A percentile compares a stretch with the other conserved stretches of the same genome.
These are phyloP conservation scores for Rhododendron griersonianum DNA, from an alignment of 148 eudicot genomes.

Conservation along the genomic window DNA sequence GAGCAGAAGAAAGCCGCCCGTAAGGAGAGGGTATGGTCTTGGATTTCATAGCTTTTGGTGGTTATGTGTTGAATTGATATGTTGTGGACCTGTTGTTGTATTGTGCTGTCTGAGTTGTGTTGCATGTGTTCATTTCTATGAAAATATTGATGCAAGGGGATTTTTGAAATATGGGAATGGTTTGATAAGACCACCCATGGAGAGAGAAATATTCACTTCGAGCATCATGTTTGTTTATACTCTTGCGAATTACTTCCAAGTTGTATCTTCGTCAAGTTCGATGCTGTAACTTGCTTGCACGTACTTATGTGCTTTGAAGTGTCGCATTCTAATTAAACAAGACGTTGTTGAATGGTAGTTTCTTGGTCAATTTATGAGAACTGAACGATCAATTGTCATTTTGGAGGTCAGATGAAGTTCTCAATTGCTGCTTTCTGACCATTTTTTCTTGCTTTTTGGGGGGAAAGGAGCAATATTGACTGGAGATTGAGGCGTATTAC, in stretches of 20 bases:
- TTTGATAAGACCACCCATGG: not conserved
- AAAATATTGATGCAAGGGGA: not conserved
- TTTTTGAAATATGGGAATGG: not conserved
- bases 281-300: not conserved
- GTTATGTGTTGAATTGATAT: not conserved
- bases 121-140: not conserved
- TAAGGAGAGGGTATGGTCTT: slow-evolving; percentile 77
- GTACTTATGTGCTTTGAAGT: not conserved
- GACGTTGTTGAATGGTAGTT: not conserved
- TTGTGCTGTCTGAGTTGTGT: not conserved
- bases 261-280: not conserved
- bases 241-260: not conserved
- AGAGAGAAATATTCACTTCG: not conserved
- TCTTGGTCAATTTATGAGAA: not conserved
- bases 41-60: not conserved
- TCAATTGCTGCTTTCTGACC: not conserved
- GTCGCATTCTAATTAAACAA: not conserved
- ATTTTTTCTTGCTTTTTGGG: not conserved
- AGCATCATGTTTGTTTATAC: not conserved
- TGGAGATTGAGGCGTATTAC: not conserved
- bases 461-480: not conserved
- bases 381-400: not conserved
- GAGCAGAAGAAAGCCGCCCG: slow-evolving; percentile 93
- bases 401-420: not conserved
- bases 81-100: not conserved